A percentile compares a stretch with the other conserved stretches of the same genome.
These are phyloP conservation scores for Linnemannia schmuckeri DNA, from an alignment of 192 early-diverging fungal species.

Conservation along the genomic window DNA sequence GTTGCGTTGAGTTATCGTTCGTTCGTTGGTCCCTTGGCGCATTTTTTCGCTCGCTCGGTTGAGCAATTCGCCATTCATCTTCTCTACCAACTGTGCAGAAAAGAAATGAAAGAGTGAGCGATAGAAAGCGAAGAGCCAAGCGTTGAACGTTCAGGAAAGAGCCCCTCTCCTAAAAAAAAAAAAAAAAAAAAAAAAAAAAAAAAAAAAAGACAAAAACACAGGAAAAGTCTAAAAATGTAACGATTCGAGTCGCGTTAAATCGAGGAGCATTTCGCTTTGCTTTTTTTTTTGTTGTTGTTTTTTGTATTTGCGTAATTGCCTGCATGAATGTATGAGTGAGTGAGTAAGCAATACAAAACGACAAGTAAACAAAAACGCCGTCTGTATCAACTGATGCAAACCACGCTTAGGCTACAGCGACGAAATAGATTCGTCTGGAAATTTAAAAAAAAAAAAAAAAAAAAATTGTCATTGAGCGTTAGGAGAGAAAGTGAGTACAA, in stretches of 20 bases:
- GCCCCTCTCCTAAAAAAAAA: too few relatives aligned
- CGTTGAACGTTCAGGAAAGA: background rate
- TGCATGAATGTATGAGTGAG: background rate
- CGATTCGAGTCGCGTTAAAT: background rate
- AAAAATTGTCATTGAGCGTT: background rate
- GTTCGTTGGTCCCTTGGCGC: background rate
- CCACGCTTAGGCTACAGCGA: background rate
- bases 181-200: too few relatives aligned
- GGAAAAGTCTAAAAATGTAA: background rate
- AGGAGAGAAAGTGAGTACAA: too few relatives aligned
- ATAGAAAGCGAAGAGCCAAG: background rate
- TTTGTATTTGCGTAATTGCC: too few relatives aligned
- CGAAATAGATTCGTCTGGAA: background rate
- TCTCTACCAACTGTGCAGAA: too few relatives aligned
- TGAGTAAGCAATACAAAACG: background rate
- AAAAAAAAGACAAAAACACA: background rate
- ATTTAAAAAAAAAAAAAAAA: too few relatives aligned
- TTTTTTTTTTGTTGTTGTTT: background rate
- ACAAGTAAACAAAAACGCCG: background rate
- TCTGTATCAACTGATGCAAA: background rate
- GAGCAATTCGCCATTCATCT: background rate
- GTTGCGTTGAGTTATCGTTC: background rate
- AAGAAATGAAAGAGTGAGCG: background rate
- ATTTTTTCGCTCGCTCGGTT: background rate
- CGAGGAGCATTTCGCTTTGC: background rate